Conservation (phyloP, 2,329 filamentous ascomycete species). For the Fusarium heterosporum region DNA sequence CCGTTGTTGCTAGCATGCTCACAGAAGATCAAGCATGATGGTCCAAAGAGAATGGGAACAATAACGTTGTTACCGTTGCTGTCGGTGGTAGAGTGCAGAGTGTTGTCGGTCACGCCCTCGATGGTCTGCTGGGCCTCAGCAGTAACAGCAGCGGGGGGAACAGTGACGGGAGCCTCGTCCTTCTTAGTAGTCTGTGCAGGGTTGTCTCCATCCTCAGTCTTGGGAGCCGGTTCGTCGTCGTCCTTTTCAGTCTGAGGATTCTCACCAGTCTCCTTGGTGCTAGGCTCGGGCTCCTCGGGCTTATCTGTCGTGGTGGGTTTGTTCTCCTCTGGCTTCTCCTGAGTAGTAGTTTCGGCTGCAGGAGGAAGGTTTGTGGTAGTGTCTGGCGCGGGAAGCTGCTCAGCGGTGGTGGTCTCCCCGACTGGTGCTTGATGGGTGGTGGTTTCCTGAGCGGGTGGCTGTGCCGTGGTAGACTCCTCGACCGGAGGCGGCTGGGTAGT, state of each 20-base stretch:
- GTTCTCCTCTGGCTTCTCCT: neutral
- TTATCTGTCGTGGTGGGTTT: neutral
- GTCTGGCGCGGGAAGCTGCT: neutral
- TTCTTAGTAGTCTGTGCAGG: neutral
- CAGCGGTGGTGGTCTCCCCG: neutral
- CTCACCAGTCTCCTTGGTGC: neutral
- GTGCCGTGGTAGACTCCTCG: neutral
- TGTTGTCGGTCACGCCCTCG: slow-evolving; percentile 2
- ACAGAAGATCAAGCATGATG: slow-evolving; percentile 7
- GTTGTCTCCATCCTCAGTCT: neutral
- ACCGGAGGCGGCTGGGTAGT: neutral
- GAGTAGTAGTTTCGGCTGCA: neutral
- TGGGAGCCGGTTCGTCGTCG: neutral
- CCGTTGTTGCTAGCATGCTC: slow-evolving; percentile 10
- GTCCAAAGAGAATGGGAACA: slow-evolving; percentile 1
- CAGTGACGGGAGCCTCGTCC: neutral
- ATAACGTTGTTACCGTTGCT: slow-evolving; percentile 5
- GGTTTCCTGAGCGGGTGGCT: neutral
- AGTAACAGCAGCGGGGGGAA: neutral
- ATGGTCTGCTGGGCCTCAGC: slow-evolving; percentile 5
- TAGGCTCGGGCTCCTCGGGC: neutral
- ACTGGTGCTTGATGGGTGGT: neutral
- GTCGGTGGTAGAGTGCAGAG: neutral
- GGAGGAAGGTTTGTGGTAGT: neutral
- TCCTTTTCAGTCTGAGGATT: neutral